Evolutionary conservation across 2,329 filamentous ascomycete species (phyloP), one percentile per base, ranked within the genome.

Genomic region (Fusarium beomiforme): DNA sequence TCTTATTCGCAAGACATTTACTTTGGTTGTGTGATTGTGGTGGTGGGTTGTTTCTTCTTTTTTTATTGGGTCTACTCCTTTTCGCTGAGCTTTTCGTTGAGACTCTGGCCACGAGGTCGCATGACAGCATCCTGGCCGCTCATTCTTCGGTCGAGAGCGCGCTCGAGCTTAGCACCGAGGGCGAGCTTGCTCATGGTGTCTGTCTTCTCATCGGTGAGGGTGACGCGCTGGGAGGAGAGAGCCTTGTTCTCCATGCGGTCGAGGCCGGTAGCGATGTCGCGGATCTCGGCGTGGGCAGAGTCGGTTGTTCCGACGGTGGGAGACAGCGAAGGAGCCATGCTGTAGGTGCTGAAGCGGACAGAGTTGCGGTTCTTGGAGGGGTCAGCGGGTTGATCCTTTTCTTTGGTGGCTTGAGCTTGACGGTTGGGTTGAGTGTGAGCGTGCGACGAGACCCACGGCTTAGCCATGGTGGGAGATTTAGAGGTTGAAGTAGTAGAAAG

Each of bases 191-290:
- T 91, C 81, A 97, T 86, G 79, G 92, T 91, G 77, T 93, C 92
- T 23, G 87, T 89, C 86, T 97, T 97, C 81, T 95, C 90, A 70
- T 92, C 89, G 79, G 86, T 92, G 70, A 95, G 89, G 61, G 90
- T 86, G 43, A 81, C 80, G 29, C 95, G 92, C 84, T 98, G 95
- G 76, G 92, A 89, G 75, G 89, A 85, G 31, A 97, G 90, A 51
- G 92, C 92, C 83, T 93, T 94, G 86, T 97, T 96, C 82, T 97
- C 93, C 83, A 98, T 92, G 78, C 94, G 93, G 77, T 94, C 91
- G 71, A 97, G 89, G 65, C 92, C 91, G 67, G 91, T 89, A 76
- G 93, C 92, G 81, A 96, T 94, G 74, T 93, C 89, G 80, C 83
- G 83, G 75, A 90, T 88, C 79, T 89, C 88, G 74, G 86, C 85